Evolutionary conservation across 2,329 filamentous ascomycete species (phyloP), one percentile per base, ranked within the genome.

Genomic region (Stachybotrys echinatus): DNA sequence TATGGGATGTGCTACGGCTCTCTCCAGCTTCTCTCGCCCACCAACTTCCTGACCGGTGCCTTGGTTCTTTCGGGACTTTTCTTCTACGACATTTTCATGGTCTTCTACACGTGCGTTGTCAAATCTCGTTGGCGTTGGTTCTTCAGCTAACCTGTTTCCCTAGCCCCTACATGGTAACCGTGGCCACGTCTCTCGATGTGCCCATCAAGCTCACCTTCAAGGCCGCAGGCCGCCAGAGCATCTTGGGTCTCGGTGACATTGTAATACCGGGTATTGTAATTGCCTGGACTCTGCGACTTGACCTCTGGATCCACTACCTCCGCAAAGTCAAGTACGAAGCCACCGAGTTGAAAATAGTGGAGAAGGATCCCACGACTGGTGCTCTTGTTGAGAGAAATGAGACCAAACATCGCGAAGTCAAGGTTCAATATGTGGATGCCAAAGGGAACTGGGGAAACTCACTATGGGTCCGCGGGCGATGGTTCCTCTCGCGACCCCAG

Each of bases 211-310:
- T 99, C 7, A 79, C 94, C 5, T 95, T 96, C 54, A 67, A 75
- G 20, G 71, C 75, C 2, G 85, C 88, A 2, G 78, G 80, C n/a
- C 84, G 85, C 21, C 71, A 74, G 23, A 81, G 89, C 48, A 95
- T 97, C 80, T 83, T 99, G 7, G 92, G 92, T 0, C 77, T 97
- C 0, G 92, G 92, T n/a, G 92, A 99, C 63, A 88, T 99, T 51
- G 88, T 96, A 2, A 76, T 99, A 4, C 92, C 92, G 0, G 94
- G 92, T 8, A 90, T 97, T 61, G 85, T 96, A 70, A 87, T 97
- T 54, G 89, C 83, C 2, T 79, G 96, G 40, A 89, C 92, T 2
- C 75, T 99, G 21, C 84, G 92, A n/a, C 96, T 95, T 59, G 92
- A 99, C 63, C 76, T 96, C 7, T 94, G 89, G 72, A 76, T 90